phyloP scores from a whole-genome alignment of 495 filamentous ascomycete species.

The Neurospora pannonica region DNA sequence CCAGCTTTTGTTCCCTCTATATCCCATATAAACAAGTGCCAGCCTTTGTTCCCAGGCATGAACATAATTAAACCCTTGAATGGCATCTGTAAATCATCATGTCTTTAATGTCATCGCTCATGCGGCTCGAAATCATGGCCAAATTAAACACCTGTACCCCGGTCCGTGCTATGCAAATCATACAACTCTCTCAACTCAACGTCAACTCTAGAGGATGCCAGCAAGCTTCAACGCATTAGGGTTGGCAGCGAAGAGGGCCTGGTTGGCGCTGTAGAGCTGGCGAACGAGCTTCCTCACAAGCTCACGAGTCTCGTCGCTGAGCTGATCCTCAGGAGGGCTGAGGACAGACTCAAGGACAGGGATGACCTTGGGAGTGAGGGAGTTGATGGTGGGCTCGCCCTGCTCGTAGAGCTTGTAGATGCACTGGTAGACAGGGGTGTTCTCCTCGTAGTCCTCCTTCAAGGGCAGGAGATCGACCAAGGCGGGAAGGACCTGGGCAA shows the following conservation, averaged over 20 bases:
- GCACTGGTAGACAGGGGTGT: constrained; percentile 82
- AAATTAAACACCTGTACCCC: neutral
- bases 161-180: constrained; percentile 14
- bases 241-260: constrained; percentile 20
- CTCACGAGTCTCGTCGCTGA: constrained; percentile 67
- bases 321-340: constrained; percentile 68
- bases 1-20: neutral
- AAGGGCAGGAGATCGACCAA: constrained; percentile 73
- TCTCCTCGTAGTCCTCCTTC: constrained; percentile 94
- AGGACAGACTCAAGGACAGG: constrained; percentile 76
- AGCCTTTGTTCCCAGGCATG: neutral
- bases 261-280: constrained; percentile 20
- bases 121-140: neutral
- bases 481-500: constrained; percentile 69
- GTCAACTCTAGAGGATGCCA: constrained; percentile 11
- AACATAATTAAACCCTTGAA: neutral
- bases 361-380: constrained; percentile 67
- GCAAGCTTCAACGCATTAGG: constrained; percentile 23
- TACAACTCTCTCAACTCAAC: neutral
- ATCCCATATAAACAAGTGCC: neutral
- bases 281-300: constrained; percentile 18
- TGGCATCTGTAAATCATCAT: neutral
- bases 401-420: constrained; percentile 75
- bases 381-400: constrained; percentile 60
- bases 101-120: neutral